Conservation (phyloP, 805 yeast genomes). For the Candida ovalis region DNA sequence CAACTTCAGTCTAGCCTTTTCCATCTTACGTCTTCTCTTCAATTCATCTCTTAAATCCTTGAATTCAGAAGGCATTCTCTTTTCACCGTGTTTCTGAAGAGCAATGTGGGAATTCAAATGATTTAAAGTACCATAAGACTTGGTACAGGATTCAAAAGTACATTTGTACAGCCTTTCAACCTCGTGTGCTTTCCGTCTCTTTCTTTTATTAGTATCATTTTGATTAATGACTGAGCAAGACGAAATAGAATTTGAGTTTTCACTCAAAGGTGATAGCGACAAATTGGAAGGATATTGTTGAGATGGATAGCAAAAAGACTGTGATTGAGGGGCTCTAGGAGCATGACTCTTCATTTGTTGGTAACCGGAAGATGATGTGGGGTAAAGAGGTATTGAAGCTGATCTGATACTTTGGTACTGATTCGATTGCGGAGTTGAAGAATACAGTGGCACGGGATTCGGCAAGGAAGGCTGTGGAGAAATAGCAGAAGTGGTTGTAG, state of each 20-base stretch:
- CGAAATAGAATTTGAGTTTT: neutral
- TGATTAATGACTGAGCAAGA: neutral
- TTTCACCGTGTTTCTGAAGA: conserved; percentile 51
- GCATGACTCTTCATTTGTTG: neutral
- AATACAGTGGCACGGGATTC: neutral
- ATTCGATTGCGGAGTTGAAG: neutral
- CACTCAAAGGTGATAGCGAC: conserved; percentile 2
- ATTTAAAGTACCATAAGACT: conserved; percentile 57
- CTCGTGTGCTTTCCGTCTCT: conserved; percentile 51
- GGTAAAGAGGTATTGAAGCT: conserved; percentile 8
- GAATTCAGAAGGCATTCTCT: conserved; percentile 53
- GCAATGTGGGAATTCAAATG: conserved; percentile 55
- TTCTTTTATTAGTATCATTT: conserved; percentile 35
- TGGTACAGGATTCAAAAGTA: conserved; percentile 42
- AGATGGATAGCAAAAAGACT: conserved; percentile 5
- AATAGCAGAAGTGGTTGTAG: neutral
- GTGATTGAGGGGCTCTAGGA: conserved; percentile 1
- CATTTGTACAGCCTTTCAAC: conserved; percentile 53
- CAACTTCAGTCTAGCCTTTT: conserved; percentile 16
- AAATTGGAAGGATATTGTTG: conserved; percentile 1
- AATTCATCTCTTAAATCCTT: conserved; percentile 43
- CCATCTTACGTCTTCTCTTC: conserved; percentile 27
- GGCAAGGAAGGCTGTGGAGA: neutral
- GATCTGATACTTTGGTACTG: conserved; percentile 1
- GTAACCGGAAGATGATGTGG: conserved; percentile 3